A percentile compares a stretch with the other conserved stretches of the same genome.
phyloP scores from a whole-genome alignment of 805 yeast species.

The Wickerhamomyces chaumierensis region DNA sequence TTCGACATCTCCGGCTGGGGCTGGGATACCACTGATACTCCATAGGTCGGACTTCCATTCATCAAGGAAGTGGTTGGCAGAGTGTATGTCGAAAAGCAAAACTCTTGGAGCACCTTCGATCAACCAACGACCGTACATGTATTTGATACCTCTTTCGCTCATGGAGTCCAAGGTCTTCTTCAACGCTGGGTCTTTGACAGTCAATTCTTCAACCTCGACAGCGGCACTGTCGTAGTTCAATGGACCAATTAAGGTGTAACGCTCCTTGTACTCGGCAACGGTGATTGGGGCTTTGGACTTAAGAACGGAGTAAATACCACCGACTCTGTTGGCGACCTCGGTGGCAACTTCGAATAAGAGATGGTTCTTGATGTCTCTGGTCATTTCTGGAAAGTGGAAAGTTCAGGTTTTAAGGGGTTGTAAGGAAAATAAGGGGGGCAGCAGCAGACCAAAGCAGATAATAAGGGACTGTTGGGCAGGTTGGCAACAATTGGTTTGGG shows the following conservation, averaged over 20 bases:
- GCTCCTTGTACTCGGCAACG: conserved; percentile 79
- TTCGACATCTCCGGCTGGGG: conserved; percentile 82
- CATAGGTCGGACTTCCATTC: conserved; percentile 95
- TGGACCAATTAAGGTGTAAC: conserved; percentile 84
- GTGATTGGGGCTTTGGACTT: conserved; percentile 97
- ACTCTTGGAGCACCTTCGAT: conserved; percentile 97
- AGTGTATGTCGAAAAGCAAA: conserved; percentile 71
- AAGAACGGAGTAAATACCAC: conserved; percentile 93
- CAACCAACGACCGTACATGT: conserved; percentile 90
- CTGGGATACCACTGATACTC: conserved; percentile 85
- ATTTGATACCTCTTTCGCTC: conserved; percentile 71
- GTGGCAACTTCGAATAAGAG: conserved; percentile 90
- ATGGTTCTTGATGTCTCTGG: conserved; percentile 81
- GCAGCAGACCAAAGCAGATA: not conserved
- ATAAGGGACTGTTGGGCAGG: no score
- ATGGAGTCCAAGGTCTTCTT: conserved; percentile 62
- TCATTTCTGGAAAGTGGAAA: conserved; percentile 27
- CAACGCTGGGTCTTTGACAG: conserved; percentile 42
- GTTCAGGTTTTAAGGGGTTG: not conserved
- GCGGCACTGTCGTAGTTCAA: conserved; percentile 62
- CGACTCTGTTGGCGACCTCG: conserved; percentile 95
- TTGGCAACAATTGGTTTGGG: no score
- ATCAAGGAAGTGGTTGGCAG: conserved; percentile 59
- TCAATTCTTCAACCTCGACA: conserved; percentile 72
- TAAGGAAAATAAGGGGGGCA: not conserved